These are phyloP conservation scores for Rosa hybrid DNA, from an alignment of 331 rosid species.

Conservation along the genomic window DNA sequence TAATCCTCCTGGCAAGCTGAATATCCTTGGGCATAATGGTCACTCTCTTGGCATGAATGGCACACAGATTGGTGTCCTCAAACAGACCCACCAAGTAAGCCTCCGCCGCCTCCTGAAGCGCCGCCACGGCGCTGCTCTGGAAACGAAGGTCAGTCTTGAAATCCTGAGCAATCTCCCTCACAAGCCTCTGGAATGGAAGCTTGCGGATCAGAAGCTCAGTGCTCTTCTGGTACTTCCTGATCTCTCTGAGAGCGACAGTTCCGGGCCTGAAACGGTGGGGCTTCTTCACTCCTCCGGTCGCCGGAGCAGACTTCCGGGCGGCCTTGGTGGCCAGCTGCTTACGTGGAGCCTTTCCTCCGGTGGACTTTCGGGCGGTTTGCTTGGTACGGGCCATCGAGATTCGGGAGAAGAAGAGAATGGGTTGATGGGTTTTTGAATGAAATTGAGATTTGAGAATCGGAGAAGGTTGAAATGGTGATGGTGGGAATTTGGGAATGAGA, in stretches of 20 bases:
- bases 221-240: slow-evolving; percentile 10
- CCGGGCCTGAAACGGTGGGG: slow-evolving; percentile 8
- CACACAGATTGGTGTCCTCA: slow-evolving; percentile 3
- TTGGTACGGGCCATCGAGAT: slow-evolving; percentile 4
- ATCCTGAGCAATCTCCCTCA: slow-evolving; percentile 6
- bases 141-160: background rate
- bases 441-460: background rate
- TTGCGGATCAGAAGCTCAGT: slow-evolving; percentile 11
- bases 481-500: background rate
- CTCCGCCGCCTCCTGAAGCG: slow-evolving; percentile 12
- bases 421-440: background rate
- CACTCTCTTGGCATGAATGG: background rate
- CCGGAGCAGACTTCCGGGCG: slow-evolving; percentile 4
- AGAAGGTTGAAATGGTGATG: background rate
- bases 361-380: slow-evolving; percentile 3
- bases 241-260: background rate
- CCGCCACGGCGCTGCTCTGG: slow-evolving; percentile 9
- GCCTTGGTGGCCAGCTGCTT: slow-evolving; percentile 11
- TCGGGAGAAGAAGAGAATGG: background rate
- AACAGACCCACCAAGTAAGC: background rate
- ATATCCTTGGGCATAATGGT: slow-evolving; percentile 5
- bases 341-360: background rate
- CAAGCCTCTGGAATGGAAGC: slow-evolving; percentile 5
- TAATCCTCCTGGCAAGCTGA: background rate
- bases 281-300: slow-evolving; percentile 12